A percentile compares a stretch with the other conserved stretches of the same genome.
phyloP scores from a whole-genome alignment of 768 basidiomycete genomes.

The Clitopilus passeckerianus region DNA sequence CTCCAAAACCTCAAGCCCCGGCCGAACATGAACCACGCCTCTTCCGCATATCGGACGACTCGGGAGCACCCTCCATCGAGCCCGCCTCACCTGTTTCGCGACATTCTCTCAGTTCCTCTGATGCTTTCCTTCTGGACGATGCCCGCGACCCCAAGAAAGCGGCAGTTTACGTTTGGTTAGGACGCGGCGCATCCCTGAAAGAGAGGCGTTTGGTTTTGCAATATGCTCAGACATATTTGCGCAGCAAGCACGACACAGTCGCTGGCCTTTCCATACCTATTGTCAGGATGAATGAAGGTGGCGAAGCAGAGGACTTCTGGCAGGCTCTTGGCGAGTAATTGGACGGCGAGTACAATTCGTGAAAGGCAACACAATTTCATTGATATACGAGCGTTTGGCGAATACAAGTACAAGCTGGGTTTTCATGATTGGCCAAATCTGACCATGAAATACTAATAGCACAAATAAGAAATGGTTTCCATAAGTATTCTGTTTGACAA shows the following conservation, averaged over 20 bases:
- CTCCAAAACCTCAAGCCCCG: constrained; percentile 8
- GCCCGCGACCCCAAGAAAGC: constrained; percentile 25
- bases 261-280: constrained; percentile 31
- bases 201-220: constrained; percentile 48
- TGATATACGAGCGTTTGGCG: too few species aligned
- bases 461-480: background rate
- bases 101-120: constrained; percentile 37
- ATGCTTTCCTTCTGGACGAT: constrained; percentile 43
- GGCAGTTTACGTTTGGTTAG: constrained; percentile 57
- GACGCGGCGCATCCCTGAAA: constrained; percentile 37
- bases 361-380: too few species aligned
- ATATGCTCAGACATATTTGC: constrained; percentile 52
- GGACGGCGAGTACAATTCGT: background rate
- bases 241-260: constrained; percentile 24
- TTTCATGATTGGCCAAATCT: background rate
- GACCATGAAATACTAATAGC: background rate
- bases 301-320: constrained; percentile 38
- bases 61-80: constrained; percentile 33
- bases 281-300: constrained; percentile 50
- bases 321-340: constrained; percentile 1
- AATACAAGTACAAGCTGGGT: background rate
- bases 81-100: constrained; percentile 22
- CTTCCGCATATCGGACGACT: constrained; percentile 42
- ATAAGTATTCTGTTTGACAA: background rate
- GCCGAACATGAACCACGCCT: constrained; percentile 6